Evolutionary conservation across 106 monocot species (phyloP), one percentile per base, ranked within the genome.

Genomic region (Allium sativum): DNA sequence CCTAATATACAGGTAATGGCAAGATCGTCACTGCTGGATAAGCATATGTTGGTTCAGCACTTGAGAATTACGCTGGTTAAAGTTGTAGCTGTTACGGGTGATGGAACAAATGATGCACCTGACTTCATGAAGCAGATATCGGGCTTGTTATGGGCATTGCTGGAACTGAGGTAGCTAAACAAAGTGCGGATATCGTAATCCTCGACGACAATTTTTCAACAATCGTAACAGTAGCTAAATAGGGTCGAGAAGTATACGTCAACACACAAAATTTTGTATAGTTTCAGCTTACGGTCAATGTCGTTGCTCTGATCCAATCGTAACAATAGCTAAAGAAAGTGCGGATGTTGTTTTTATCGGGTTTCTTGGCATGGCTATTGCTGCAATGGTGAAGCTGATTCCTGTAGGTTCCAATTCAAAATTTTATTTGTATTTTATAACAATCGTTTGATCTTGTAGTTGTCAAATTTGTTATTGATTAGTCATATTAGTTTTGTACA

Each of bases 261-360:
- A 81, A 86, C 63, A 86, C 81, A 55, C 85, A 86, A 55, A 86
- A 86, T 58, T 86, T 86, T 74, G 85, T 86, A 50, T 81, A 86
- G 72, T 86, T 86, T 62, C 85, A 86, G 52, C 72, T 86, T 15
- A 86, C 81, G 16, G 85, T 81, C 20, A 86, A 81, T 71, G 54
- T 81, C 1, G 85, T 86, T 74, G 85, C 85, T 41, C 44, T 85
- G n/a, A 58, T 86, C 17, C n/a, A n/a, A n/a, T n/a, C n/a, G n/a
- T n/a, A n/a, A n/a, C n/a, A n/a, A n/a, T n/a, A n/a, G n/a, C n/a
- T n/a, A n/a, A n/a, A n/a, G n/a, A n/a, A n/a, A n/a, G n/a, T n/a
- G n/a, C n/a, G n/a, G n/a, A n/a, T n/a, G 85, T 81, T 41, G 14
- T 85, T 5, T 21, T 81, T 13, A 71, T 85, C 40, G 77, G 85